Conservation (phyloP, 1,139 yeast species). For the Blastobotrys petasosporus region DNA sequence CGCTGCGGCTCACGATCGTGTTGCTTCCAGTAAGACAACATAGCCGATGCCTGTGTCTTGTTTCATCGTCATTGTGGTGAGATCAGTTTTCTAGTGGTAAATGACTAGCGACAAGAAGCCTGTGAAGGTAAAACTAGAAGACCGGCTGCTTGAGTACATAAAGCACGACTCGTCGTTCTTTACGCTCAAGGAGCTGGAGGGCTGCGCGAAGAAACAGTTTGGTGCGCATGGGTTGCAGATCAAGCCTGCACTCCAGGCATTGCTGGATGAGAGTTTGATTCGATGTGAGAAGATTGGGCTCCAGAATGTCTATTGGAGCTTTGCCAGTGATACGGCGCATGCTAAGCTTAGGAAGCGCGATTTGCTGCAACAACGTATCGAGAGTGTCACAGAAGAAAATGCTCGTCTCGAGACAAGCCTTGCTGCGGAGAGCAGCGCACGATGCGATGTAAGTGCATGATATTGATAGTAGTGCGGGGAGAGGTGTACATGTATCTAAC, state of each 20-base stretch:
- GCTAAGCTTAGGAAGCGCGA: neutral
- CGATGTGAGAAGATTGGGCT: constrained; percentile 50
- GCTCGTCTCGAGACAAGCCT: neutral
- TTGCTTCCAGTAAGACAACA: too few species aligned
- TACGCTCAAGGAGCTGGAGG: constrained; percentile 48
- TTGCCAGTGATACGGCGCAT: constrained; percentile 34
- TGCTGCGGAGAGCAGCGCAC: neutral
- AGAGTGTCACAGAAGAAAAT: neutral
- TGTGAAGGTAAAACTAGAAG: constrained; percentile 11
- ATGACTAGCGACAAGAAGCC: constrained; percentile 1
- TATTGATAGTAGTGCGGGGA: neutral
- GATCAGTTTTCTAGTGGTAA: too few species aligned
- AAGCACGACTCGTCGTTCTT: constrained; percentile 39
- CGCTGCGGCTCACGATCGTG: too few species aligned
- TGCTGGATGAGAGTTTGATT: constrained; percentile 44
- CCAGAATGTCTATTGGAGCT: constrained; percentile 50
- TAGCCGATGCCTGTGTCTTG: neutral
- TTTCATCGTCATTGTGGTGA: neutral
- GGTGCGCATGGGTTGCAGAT: constrained; percentile 47
- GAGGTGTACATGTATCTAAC: neutral
- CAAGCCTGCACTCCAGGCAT: constrained; percentile 42
- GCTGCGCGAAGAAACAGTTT: constrained; percentile 40
- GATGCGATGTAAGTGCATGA: neutral
- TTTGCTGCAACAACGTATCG: neutral
- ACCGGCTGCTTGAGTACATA: constrained; percentile 38